Evolutionary conservation across 176 grass and related monocot species (phyloP).

Genomic region (Lolium rigidum): DNA sequence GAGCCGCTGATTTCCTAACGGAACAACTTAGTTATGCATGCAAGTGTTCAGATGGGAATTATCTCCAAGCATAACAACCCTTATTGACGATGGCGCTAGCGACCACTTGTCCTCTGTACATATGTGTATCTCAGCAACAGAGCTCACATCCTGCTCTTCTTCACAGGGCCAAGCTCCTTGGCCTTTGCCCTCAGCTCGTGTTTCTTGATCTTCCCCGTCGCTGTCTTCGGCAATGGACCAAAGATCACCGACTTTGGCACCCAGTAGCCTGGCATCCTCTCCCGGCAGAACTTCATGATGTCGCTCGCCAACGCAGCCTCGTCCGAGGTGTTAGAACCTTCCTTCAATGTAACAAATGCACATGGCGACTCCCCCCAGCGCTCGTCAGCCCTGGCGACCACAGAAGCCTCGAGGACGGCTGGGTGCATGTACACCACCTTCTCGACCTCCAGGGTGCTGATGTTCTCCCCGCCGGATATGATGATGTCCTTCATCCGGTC

Average conservation of each 20-base stretch:
- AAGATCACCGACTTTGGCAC: slow-evolving; percentile 89
- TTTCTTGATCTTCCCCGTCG: slow-evolving; percentile 89
- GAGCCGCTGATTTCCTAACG: background rate
- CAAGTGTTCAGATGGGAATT: background rate
- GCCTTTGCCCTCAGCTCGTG: slow-evolving; percentile 76
- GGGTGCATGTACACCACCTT: slow-evolving; percentile 72
- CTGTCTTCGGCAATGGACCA: slow-evolving; percentile 84
- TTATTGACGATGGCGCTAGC: background rate
- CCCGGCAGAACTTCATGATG: slow-evolving; percentile 79
- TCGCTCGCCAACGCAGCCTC: slow-evolving; percentile 55
- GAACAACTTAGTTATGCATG: background rate
- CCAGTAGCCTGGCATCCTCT: slow-evolving; percentile 83
- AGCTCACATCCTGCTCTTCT: slow-evolving; percentile 80
- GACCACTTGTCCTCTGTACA: background rate
- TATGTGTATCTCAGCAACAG: background rate
- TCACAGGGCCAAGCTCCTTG: slow-evolving; percentile 82
- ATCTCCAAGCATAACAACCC: background rate
- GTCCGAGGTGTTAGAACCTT: slow-evolving; percentile 51
- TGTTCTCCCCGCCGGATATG: slow-evolving; percentile 98
- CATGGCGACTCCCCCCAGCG: slow-evolving; percentile 94
- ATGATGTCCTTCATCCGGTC: slow-evolving; percentile 97
- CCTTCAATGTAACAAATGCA: slow-evolving; percentile 77
- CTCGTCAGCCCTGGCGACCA: slow-evolving; percentile 82
- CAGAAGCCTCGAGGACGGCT: slow-evolving; percentile 72
- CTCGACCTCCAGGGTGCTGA: slow-evolving; percentile 97